These are phyloP conservation scores for Epichloe sylvatica DNA, from an alignment of 2,329 filamentous ascomycete species.

Conservation along the genomic window DNA sequence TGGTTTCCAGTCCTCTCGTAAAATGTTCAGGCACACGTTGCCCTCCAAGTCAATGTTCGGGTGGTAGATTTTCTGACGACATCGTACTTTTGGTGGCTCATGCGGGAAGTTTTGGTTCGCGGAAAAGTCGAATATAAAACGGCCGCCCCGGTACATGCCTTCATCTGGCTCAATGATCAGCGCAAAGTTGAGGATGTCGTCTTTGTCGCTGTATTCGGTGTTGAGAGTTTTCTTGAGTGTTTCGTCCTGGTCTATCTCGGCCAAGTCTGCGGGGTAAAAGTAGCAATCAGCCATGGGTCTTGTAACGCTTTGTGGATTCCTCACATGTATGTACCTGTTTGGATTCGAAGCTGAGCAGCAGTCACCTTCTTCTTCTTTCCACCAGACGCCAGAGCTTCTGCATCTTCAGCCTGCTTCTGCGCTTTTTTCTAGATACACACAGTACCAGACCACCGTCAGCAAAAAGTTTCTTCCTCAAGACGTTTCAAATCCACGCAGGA, in stretches of 20 bases:
- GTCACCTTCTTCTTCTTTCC: slow-evolving; percentile 98
- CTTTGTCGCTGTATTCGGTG: slow-evolving; percentile 66
- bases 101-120: slow-evolving; percentile 95
- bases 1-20: slow-evolving; percentile 97
- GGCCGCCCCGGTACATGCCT: slow-evolving; percentile 74
- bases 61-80: slow-evolving; percentile 96
- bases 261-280: slow-evolving; percentile 45
- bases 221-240: slow-evolving; percentile 68
- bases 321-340: slow-evolving; percentile 56
- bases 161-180: slow-evolving; percentile 76
- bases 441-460: slow-evolving; percentile 7
- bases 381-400: slow-evolving; percentile 52
- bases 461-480: no score
- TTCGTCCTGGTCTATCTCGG: slow-evolving; percentile 41
- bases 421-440: slow-evolving; percentile 62
- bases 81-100: slow-evolving; percentile 93
- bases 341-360: slow-evolving; percentile 83
- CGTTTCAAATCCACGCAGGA: neutral
- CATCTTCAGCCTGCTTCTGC: slow-evolving; percentile 86
- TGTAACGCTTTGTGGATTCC: neutral
- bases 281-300: neutral
- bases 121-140: slow-evolving; percentile 78
- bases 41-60: slow-evolving; percentile 97
- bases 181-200: slow-evolving; percentile 75
- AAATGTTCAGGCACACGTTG: slow-evolving; percentile 94